Percentiles rank a stretch among this genome's conserved stretches.
Evolutionary conservation across 2,329 filamentous ascomycete genomes (phyloP).

Genomic region (Cyphellophora attinorum): DNA sequence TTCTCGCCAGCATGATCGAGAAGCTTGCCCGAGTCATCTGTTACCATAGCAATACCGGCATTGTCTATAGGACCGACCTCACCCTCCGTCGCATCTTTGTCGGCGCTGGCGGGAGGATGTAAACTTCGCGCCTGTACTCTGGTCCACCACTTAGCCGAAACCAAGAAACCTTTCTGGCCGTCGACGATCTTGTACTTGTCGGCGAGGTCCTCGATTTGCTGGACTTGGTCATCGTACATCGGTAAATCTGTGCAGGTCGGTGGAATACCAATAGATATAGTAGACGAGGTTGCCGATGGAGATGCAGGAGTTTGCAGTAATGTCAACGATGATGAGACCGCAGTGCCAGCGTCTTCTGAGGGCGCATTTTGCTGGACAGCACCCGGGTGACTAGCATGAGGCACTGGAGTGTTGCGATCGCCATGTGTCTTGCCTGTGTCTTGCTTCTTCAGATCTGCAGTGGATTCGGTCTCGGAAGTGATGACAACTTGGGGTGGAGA

Average conservation of each 20-base stretch:
- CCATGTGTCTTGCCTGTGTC: conserved; percentile 12
- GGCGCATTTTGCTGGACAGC: conserved; percentile 15
- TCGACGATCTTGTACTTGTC: conserved; percentile 40
- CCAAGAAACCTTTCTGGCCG: conserved; percentile 64
- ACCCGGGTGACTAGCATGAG: conserved; percentile 31
- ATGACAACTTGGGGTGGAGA: conserved; percentile 1
- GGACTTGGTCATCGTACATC: conserved; percentile 61
- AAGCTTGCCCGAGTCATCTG: conserved; percentile 30
- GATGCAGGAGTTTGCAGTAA: conserved; percentile 30
- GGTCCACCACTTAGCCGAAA: conserved; percentile 71
- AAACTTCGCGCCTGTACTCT: conserved; percentile 59
- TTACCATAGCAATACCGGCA: conserved; percentile 63
- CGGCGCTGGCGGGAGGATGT: conserved; percentile 45
- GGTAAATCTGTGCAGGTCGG: conserved; percentile 24
- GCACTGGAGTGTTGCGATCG: conserved; percentile 4
- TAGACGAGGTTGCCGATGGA: conserved; percentile 25
- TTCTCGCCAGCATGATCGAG: conserved; percentile 36
- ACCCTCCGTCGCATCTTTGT: conserved; percentile 51
- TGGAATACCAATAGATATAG: conserved; percentile 15
- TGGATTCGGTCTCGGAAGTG: conserved; percentile 1
- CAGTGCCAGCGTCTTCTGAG: conserved; percentile 21
- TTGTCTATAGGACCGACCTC: conserved; percentile 79
- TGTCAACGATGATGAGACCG: conserved; percentile 26
- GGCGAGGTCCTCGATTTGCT: conserved; percentile 52
- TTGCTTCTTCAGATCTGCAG: conserved; percentile 13